Base-by-base conservation (phyloP, 2,329 filamentous ascomycete genomes). In the Leptoxyphium fumago region DNA sequence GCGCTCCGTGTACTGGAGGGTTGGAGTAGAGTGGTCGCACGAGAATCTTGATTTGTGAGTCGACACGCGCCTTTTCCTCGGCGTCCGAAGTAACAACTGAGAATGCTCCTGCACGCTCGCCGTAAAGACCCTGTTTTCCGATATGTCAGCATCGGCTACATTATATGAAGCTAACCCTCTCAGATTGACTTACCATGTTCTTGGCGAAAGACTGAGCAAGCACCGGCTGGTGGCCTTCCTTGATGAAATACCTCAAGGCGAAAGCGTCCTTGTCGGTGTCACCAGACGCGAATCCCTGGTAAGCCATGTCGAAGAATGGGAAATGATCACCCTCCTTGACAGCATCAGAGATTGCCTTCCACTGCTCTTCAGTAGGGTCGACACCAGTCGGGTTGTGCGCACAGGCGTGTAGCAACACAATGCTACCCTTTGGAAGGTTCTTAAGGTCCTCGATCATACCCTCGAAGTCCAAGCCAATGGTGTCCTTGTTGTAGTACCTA, bases 251-350 rank as follows among this genome's bases (percentile, higher is more conserved):
- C 55, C 91, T 80, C 54, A 96, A 76, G 48, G 91, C 85, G 63
- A 89, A 96, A 51, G 91, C 91, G 64, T 98, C 89, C 67, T 80
- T 80, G 73, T 93, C 78, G 52, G 84, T 91, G 69, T 94, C 78
- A 55, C 89, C 89, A 52, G 82, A 91, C 56, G 89, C 89, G 61
- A 98, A 96, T 57, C 89, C 89, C 71, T 98, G 89, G 75, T 98
- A 98, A 52, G 89, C 89, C 88, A 95, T 95, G 68, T 96, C 89
- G 71, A 96, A 98, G 78, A 98, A 95, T 58, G 86, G 80, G 65
- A 82, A 94, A 75, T 96, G 89, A 42, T 75, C 80, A 64, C 83
- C 79, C 63, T 78, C 75, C 77, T 93, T 93, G 66, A 94, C 79
- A 49, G 82, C 83, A 48, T 82, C 70, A 66, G 84, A 85, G 65